Percentiles rank a stretch among this genome's conserved stretches.
Evolutionary conservation across 345 rosid species (phyloP).

Genomic region (Euclidium syriacum): DNA sequence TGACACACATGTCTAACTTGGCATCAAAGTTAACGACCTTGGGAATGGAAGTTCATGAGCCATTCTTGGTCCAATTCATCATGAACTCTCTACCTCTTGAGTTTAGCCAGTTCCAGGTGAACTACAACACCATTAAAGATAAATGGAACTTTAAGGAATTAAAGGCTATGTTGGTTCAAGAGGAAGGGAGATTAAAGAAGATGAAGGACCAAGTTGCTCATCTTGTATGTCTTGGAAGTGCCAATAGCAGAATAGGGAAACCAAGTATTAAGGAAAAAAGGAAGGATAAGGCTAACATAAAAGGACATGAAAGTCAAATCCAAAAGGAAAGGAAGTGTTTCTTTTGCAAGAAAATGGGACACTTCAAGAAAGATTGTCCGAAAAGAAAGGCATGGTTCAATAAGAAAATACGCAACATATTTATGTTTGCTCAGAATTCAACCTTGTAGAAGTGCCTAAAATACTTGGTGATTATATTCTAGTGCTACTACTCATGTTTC

Average conservation of each 20-base stretch:
- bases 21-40: neutral
- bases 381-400: neutral
- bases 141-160: neutral
- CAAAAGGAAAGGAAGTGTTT: neutral
- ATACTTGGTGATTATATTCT: no score
- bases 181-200: neutral
- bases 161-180: neutral
- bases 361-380: neutral
- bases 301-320: neutral
- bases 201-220: neutral
- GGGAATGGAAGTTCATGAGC: neutral
- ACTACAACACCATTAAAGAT: neutral
- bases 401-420: neutral
- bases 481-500: constrained; percentile 14
- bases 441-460: neutral
- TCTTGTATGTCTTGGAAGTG: neutral
- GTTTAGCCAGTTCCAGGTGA: neutral
- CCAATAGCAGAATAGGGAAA: neutral
- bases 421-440: neutral
- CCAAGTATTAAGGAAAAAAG: neutral
- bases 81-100: neutral
- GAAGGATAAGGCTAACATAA: neutral
- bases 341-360: neutral
- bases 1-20: neutral
- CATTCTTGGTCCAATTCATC: neutral